Conservation (phyloP, 2,329 filamentous ascomycete species). For the Hypoxylon sp. region DNA sequence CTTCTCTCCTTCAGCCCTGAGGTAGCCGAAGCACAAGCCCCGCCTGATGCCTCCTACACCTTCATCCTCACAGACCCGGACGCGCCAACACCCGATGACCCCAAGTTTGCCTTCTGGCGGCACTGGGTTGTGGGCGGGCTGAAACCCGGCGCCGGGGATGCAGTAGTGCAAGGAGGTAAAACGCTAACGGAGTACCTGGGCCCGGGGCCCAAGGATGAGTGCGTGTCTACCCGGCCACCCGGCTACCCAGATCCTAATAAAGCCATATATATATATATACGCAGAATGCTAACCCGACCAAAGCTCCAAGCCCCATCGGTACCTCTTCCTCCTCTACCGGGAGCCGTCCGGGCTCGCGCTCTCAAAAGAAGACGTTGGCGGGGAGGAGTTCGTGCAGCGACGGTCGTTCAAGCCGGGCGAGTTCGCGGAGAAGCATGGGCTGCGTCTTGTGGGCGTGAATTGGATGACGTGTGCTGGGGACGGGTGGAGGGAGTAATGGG, state of each 20-base stretch:
- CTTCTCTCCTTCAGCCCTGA: constrained; percentile 57
- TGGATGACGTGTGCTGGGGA: constrained; percentile 65
- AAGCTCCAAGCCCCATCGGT: constrained; percentile 65
- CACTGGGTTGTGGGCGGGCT: constrained; percentile 66
- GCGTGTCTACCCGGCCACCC: neutral
- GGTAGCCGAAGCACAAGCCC: constrained; percentile 50
- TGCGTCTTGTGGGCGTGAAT: constrained; percentile 60
- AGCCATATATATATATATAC: too few species aligned
- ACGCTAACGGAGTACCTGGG: constrained; percentile 62
- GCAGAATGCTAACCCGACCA: constrained; percentile 42
- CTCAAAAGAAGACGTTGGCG: constrained; percentile 61
- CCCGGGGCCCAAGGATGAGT: constrained; percentile 64
- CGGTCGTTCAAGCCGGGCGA: constrained; percentile 60
- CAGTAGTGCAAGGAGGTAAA: constrained; percentile 39
- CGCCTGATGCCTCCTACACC: constrained; percentile 62
- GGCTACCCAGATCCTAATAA: too few species aligned
- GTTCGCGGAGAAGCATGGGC: constrained; percentile 58
- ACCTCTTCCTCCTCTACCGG: constrained; percentile 62
- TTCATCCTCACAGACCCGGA: constrained; percentile 69
- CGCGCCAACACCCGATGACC: constrained; percentile 68
- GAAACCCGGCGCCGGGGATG: constrained; percentile 49
- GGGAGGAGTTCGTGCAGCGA: constrained; percentile 63
- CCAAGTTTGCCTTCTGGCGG: constrained; percentile 69
- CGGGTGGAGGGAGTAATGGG: constrained; percentile 54
- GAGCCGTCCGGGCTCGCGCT: constrained; percentile 57